Evolutionary conservation across 163 green algal genomes (phyloP).

Genomic region (Scenedesmus sp.): DNA sequence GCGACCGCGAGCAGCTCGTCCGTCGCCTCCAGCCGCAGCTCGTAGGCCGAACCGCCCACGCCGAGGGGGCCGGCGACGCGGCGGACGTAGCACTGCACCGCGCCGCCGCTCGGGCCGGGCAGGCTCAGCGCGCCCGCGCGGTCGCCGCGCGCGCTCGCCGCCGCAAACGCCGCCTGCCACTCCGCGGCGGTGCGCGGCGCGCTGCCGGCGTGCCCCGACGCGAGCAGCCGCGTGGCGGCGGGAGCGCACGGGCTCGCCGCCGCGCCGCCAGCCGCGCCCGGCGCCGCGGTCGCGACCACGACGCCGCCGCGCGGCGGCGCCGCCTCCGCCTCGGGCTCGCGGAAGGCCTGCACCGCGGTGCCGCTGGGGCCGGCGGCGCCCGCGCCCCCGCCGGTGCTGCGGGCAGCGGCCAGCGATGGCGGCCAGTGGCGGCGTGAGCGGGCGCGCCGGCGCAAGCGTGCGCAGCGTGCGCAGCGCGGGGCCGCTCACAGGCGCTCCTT

Average conservation of each 20-base stretch:
- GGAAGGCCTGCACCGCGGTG: slow-evolving; percentile 27
- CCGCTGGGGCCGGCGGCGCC: not conserved
- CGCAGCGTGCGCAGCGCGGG: not conserved
- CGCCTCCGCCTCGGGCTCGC: slow-evolving; percentile 8
- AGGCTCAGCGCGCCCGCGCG: slow-evolving; percentile 18
- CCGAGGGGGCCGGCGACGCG: slow-evolving; percentile 7
- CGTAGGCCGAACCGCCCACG: slow-evolving; percentile 12
- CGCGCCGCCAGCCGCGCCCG: too few species aligned
- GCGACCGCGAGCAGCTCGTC: slow-evolving; percentile 82
- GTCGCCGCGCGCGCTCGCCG: not conserved
- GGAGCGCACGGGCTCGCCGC: too few species aligned
- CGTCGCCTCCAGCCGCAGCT: slow-evolving; percentile 37
- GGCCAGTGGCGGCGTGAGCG: too few species aligned
- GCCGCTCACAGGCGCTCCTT: slow-evolving; percentile 13
- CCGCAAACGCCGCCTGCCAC: slow-evolving; percentile 8
- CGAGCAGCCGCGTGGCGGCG: too few species aligned
- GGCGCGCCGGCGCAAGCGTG: too few species aligned
- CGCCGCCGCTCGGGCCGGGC: slow-evolving; percentile 28
- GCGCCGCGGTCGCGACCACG: too few species aligned
- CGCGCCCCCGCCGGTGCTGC: not conserved
- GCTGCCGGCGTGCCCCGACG: slow-evolving; percentile 1
- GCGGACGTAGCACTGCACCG: slow-evolving; percentile 30
- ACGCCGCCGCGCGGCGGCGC: too few species aligned
- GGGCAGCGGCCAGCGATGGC: too few species aligned
- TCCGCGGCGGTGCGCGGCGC: not conserved